These are phyloP conservation scores for Russula foetens DNA, from an alignment of 768 basidiomycete species.

Conservation along the genomic window DNA sequence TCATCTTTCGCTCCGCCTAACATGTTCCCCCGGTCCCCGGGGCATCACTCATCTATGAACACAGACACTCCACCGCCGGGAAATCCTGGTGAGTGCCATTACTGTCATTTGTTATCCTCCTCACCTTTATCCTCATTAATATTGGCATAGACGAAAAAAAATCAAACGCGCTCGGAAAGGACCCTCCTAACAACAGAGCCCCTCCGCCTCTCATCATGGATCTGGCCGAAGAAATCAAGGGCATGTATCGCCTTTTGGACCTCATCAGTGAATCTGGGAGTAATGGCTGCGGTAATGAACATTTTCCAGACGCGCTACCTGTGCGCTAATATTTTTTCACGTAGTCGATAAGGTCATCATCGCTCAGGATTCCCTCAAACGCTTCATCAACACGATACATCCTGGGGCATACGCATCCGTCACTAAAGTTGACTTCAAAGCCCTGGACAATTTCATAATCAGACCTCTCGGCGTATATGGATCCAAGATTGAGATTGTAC, in stretches of 20 bases:
- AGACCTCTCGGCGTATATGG: conserved; percentile 53
- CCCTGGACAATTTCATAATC: conserved; percentile 37
- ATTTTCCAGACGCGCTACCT: not conserved
- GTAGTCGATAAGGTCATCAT: conserved; percentile 59
- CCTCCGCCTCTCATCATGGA: not conserved
- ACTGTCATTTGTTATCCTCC: not conserved
- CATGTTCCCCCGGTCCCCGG: not conserved
- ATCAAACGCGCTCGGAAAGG: not conserved
- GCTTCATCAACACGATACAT: conserved; percentile 38
- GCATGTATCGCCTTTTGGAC: conserved; percentile 46
- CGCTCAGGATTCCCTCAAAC: conserved; percentile 38
- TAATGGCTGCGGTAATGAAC: conserved; percentile 41
- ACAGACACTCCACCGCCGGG: not conserved
- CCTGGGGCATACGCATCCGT: conserved; percentile 46
- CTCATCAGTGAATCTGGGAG: conserved; percentile 43
- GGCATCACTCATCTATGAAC: not conserved
- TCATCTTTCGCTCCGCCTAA: not conserved
- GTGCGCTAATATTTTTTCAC: not conserved
- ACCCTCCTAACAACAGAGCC: not conserved
- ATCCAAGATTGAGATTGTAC: conserved; percentile 41
- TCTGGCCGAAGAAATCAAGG: conserved; percentile 26
- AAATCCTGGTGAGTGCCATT: not conserved
- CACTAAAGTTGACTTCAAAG: conserved; percentile 16
- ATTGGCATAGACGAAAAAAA: not conserved
- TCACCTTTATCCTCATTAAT: not conserved